Evolutionary conservation across 257 asterid genomes (phyloP).

Genomic region (Salvia splendens): DNA sequence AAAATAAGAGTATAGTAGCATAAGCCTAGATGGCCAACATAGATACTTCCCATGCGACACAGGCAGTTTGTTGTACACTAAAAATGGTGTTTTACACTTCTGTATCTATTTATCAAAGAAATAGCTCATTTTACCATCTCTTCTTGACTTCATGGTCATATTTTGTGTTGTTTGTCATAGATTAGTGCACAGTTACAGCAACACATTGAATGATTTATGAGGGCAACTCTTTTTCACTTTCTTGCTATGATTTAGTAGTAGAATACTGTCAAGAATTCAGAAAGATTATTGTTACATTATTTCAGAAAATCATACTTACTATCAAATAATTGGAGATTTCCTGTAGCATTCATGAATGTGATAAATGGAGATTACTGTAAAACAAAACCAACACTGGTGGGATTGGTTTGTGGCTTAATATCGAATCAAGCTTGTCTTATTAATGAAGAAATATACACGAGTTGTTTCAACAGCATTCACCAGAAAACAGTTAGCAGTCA

Average conservation of each 20-base stretch:
- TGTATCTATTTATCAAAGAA: constrained; percentile 25
- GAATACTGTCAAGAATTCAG: no score
- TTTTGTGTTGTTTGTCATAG: not conserved
- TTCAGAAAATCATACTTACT: no score
- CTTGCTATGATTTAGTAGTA: no score
- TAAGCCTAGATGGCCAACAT: constrained; percentile 11
- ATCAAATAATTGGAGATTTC: not conserved
- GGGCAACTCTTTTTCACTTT: not conserved
- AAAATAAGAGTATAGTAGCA: constrained; percentile 31
- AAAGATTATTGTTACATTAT: no score
- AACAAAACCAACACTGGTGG: not conserved
- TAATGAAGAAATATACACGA: no score
- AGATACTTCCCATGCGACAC: constrained; percentile 14
- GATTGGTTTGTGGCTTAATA: constrained; percentile 1
- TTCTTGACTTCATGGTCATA: not conserved
- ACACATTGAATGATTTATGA: not conserved
- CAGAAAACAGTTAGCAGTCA: constrained; percentile 5
- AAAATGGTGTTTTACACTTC: constrained; percentile 12
- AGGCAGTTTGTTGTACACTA: constrained; percentile 28
- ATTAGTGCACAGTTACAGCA: not conserved
- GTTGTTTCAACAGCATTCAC: no score
- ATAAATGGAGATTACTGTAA: not conserved
- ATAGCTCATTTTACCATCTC: constrained; percentile 16
- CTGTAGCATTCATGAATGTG: not conserved
- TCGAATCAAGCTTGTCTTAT: not conserved